Percentiles rank a stretch among this genome's conserved stretches.
phyloP scores from a whole-genome alignment of 1,284 basidiomycete genomes.

The Ustanciosporium gigantosporum region DNA sequence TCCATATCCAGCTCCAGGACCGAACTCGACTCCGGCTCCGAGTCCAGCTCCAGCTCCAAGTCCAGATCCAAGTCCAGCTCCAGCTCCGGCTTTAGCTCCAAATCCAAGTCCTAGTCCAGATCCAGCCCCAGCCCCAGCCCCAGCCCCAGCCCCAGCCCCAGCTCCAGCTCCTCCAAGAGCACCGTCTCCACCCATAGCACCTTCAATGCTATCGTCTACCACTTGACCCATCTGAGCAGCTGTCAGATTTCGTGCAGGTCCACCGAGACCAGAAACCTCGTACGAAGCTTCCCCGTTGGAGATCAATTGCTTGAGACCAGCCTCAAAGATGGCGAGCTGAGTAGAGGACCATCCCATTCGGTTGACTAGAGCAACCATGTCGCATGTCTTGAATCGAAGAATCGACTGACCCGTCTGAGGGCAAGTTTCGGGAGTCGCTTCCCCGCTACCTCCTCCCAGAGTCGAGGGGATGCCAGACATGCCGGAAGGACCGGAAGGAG shows the following conservation, averaged over 20 bases:
- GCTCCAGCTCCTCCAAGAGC: no score
- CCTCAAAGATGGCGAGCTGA: slow-evolving; percentile 18
- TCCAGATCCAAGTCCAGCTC: no score
- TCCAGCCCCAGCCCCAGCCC: not conserved
- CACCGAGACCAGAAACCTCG: no score
- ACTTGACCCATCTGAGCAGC: no score
- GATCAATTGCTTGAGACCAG: slow-evolving; percentile 5
- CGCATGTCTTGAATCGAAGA: slow-evolving; percentile 13
- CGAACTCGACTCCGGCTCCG: not conserved
- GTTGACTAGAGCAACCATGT: slow-evolving; percentile 8
- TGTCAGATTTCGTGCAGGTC: no score
- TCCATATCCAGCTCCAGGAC: no score
- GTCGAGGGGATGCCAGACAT: no score
- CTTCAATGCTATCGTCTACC: no score
- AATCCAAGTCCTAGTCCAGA: no score
- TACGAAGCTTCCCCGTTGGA: slow-evolving; percentile 3
- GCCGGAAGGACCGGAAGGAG: no score
- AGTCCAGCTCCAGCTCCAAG: not conserved
- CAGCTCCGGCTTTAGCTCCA: no score
- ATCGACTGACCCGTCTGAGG: slow-evolving; percentile 3
- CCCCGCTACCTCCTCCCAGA: not conserved
- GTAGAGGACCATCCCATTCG: slow-evolving; percentile 13
- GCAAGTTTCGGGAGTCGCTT: slow-evolving; percentile 5
- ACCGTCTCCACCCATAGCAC: no score
- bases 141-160: not conserved